These are phyloP conservation scores for Diaporthe longicolla DNA, from an alignment of 2,329 filamentous ascomycete genomes.

Conservation along the genomic window DNA sequence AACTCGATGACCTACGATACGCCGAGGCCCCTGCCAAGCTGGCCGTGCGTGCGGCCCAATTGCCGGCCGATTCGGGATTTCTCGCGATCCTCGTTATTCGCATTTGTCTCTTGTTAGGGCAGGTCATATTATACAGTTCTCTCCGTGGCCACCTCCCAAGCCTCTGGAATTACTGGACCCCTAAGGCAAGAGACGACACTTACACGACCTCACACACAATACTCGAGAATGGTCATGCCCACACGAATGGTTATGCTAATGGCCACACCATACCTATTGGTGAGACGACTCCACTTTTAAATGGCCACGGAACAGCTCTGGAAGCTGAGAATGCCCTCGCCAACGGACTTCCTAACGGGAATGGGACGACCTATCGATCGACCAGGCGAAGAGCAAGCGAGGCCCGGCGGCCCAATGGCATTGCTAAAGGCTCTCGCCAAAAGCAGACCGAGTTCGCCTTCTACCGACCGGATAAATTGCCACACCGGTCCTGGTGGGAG, in stretches of 20 bases:
- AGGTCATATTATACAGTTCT: conserved; percentile 50
- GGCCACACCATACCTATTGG: conserved; percentile 50
- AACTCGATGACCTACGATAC: conserved; percentile 46
- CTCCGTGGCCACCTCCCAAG: conserved; percentile 58
- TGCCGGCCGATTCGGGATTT: conserved; percentile 38
- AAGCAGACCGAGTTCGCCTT: conserved; percentile 78
- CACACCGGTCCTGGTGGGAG: conserved; percentile 94
- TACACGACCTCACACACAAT: conserved; percentile 72
- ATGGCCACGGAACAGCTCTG: conserved; percentile 56
- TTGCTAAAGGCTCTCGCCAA: conserved; percentile 46
- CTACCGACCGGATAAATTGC: conserved; percentile 88
- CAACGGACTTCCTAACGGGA: conserved; percentile 50
- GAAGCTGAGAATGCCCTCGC: conserved; percentile 44
- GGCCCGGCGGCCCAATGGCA: conserved; percentile 54
- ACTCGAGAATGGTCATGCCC: conserved; percentile 48
- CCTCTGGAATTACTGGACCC: conserved; percentile 64
- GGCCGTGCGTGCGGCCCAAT: conserved; percentile 61
- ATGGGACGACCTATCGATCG: conserved; percentile 45
- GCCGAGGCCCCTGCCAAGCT: conserved; percentile 59
- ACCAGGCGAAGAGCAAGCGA: conserved; percentile 48
- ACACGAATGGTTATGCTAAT: conserved; percentile 49
- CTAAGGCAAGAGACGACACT: conserved; percentile 58
- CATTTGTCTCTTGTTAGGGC: conserved; percentile 35
- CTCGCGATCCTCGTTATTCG: conserved; percentile 38
- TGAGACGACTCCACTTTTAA: conserved; percentile 76